A percentile compares a stretch with the other conserved stretches of the same genome.
phyloP scores from a whole-genome alignment of 306 rosid species.

The Sicyos baderoa region DNA sequence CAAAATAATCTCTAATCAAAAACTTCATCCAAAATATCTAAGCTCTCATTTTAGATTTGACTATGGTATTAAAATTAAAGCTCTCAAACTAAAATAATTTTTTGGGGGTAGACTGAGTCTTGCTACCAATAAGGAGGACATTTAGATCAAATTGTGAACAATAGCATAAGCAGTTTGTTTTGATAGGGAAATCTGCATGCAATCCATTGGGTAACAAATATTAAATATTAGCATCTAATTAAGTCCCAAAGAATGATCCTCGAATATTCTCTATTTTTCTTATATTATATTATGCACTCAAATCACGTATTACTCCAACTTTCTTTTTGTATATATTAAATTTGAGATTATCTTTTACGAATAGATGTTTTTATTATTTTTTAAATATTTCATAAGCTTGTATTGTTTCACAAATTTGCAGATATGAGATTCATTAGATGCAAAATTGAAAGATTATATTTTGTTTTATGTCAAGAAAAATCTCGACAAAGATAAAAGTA shows the following conservation, averaged over 20 bases:
- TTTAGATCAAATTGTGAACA: neutral
- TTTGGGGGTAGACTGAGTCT: too few species aligned
- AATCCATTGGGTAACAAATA: neutral
- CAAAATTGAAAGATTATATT: too few species aligned
- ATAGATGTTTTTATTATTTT: too few species aligned
- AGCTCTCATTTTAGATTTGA: neutral
- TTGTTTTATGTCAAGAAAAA: neutral
- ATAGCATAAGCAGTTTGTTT: neutral
- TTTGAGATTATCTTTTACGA: neutral
- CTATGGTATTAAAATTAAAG: neutral
- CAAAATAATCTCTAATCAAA: too few species aligned
- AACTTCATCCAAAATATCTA: too few species aligned
- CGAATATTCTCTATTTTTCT: neutral
- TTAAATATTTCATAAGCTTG: too few species aligned
- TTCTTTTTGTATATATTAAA: too few species aligned
- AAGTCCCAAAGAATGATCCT: neutral
- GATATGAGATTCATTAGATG: too few species aligned
- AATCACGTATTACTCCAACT: neutral
- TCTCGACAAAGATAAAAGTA: too few species aligned
- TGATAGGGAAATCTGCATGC: neutral
- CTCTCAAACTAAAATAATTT: neutral
- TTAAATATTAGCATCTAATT: neutral
- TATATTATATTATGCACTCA: neutral
- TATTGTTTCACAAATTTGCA: too few species aligned
- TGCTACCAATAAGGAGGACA: neutral